phyloP scores from a whole-genome alignment of 177 flowering plant species.

The Vitis hybrid region DNA sequence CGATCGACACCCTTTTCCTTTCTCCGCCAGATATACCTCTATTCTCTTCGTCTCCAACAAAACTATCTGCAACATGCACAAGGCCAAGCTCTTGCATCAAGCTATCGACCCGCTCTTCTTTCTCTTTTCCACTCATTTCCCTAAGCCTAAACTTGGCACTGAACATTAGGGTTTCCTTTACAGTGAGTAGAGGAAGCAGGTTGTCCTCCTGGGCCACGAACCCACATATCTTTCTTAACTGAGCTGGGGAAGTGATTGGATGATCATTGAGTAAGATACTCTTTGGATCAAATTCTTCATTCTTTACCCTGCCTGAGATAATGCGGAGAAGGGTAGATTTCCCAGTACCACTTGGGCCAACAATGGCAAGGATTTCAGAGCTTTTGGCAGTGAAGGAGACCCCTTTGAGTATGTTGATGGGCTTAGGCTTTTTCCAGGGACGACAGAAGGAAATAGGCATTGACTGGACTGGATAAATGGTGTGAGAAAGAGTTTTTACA shows the following conservation, averaged over 20 bases:
- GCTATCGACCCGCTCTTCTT: conserved; percentile 52
- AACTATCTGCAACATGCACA: conserved; percentile 59
- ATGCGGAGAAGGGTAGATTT: conserved; percentile 76
- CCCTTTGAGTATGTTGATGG: conserved; percentile 60
- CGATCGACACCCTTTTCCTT: conserved; percentile 82
- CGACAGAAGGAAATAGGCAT: conserved; percentile 15
- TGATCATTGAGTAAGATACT: conserved; percentile 46
- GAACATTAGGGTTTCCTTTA: conserved; percentile 81
- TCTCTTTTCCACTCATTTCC: conserved; percentile 43
- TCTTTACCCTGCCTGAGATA: conserved; percentile 64
- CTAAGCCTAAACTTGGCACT: conserved; percentile 74
- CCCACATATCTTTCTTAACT: conserved; percentile 72
- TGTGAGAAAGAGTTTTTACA: conserved; percentile 61
- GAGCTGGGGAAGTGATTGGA: conserved; percentile 38
- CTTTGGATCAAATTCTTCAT: conserved; percentile 46
- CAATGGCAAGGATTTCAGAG: conserved; percentile 74
- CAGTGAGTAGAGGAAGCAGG: conserved; percentile 84
- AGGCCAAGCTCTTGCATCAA: conserved; percentile 84
- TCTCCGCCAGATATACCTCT: conserved; percentile 96
- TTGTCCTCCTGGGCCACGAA: conserved; percentile 87
- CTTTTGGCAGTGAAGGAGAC: conserved; percentile 70
- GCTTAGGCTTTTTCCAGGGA: conserved; percentile 29
- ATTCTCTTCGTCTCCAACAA: conserved; percentile 79
- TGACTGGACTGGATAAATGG: conserved; percentile 27
- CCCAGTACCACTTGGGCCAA: conserved; percentile 95